Base-by-base conservation (phyloP, 2,329 filamentous ascomycete genomes). In the Fusarium marasasianum region DNA sequence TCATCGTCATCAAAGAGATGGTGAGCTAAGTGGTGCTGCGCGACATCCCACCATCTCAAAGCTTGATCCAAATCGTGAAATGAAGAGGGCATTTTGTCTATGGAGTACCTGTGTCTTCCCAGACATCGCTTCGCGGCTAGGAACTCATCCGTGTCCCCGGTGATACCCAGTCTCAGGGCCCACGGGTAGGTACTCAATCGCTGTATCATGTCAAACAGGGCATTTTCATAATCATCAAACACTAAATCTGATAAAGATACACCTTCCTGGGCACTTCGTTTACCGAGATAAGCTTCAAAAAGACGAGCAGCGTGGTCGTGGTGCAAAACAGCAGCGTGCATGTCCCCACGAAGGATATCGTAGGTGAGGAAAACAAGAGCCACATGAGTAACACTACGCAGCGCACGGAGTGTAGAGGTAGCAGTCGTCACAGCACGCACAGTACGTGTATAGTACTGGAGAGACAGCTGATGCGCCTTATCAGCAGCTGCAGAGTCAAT, bases 281-380 rank as follows among this genome's bases (percentile, higher is more conserved):
- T 47, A 22, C 55, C 20, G 15, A 77, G 76, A n/a, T 77, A 77
- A 7, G 58, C 68, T 22, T 75, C 58, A 22, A 73, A 55, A 9
- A 77, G 72, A n/a, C 72, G 76, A 24, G 53, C 54, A 1, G 68
- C 66, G 44, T 77, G 67, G n/a, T 66, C 62, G 18, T 75, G 76
- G 20, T 77, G 76, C 9, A 65, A 15, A 50, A 66, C 61, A 14
- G 76, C 75, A 13, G 72, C 65, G 8, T 41, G 11, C 54, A 75
- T 68, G 5, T 75, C 73, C 7, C 75, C 75, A 1, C 73, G 72
- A 17, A 76, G 31, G 47, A 76, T 69, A 41, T 76, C 75, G 54
- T 75, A 77, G 4, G 74, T 73, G 17, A 74, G 65, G 12, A 77
- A 76, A 14, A 77, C 63, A 9, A 77, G 63, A 12, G 75, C 72